Evolutionary conservation across 257 asterid species (phyloP).

Genomic region (Solanum tarapatanum): DNA sequence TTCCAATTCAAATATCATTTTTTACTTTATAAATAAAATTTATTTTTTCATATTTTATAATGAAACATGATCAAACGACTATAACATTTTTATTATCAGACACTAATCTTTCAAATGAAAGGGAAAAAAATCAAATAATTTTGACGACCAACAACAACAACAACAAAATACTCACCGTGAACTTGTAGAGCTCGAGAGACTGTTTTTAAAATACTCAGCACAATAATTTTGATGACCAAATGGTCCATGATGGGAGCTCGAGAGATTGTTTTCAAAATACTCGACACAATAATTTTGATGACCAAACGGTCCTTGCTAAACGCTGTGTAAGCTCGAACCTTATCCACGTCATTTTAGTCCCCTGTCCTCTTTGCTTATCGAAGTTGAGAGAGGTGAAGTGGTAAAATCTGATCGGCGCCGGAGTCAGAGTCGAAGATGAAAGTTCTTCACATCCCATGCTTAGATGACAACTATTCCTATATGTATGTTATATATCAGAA

Average conservation of each 20-base stretch:
- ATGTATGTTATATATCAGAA: constrained; percentile 13
- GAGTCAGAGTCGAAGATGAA: constrained; percentile 23
- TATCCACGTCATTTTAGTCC: background rate
- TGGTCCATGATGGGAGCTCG: too few relatives aligned
- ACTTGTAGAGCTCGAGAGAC: too few relatives aligned
- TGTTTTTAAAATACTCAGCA: too few relatives aligned
- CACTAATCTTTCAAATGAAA: too few relatives aligned
- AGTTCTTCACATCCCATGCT: constrained; percentile 60
- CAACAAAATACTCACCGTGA: too few relatives aligned
- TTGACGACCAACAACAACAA: too few relatives aligned
- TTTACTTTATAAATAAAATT: too few relatives aligned
- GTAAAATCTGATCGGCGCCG: background rate
- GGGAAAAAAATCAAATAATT: too few relatives aligned
- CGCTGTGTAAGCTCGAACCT: background rate
- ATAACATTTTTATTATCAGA: too few relatives aligned
- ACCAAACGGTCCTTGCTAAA: background rate
- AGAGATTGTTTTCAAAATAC: background rate
- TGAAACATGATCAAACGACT: background rate
- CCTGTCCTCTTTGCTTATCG: background rate
- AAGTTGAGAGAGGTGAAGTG: background rate
- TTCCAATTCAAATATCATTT: background rate
- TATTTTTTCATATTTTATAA: too few relatives aligned
- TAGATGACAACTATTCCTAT: constrained; percentile 62
- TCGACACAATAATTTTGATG: too few relatives aligned
- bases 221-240: too few relatives aligned